Percentiles rank a stretch among this genome's conserved stretches.
These are phyloP conservation scores for Microsporum canis DNA, from an alignment of 2,329 filamentous ascomycete species.

Conservation along the genomic window DNA sequence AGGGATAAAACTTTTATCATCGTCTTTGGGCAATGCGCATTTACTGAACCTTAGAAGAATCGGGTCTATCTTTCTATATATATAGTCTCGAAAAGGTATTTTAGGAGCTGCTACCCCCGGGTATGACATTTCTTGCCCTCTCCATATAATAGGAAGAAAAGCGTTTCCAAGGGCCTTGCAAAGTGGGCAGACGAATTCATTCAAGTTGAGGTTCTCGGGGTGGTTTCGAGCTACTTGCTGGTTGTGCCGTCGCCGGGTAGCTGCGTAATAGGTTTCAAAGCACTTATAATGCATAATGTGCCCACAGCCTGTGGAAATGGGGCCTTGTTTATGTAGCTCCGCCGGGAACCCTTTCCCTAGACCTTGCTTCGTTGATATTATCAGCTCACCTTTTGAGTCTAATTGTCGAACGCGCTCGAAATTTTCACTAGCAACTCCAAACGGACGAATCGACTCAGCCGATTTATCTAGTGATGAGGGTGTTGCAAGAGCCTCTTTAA, in stretches of 20 bases:
- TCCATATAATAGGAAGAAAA: conserved; percentile 93
- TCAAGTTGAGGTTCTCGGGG: conserved; percentile 63
- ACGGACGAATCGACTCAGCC: conserved; percentile 71
- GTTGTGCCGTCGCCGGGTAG: conserved; percentile 69
- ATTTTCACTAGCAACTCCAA: conserved; percentile 84
- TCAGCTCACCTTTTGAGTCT: conserved; percentile 57
- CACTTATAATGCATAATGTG: conserved; percentile 98
- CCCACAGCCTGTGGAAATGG: conserved; percentile 82
- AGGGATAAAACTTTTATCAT: conserved; percentile 24
- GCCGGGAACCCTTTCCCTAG: conserved; percentile 82
- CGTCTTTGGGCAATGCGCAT: conserved; percentile 31
- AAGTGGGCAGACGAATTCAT: conserved; percentile 91
- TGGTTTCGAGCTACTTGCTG: conserved; percentile 93
- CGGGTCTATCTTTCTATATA: conserved; percentile 48
- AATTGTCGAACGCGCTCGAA: conserved; percentile 64
- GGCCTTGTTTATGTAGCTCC: conserved; percentile 54
- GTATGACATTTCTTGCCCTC: conserved; percentile 74
- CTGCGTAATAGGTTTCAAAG: conserved; percentile 82
- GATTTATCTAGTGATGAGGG: conserved; percentile 75
- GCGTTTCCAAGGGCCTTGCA: conserved; percentile 95
- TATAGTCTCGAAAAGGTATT: conserved; percentile 55
- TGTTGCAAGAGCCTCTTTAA: conserved; percentile 68
- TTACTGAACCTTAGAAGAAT: conserved; percentile 40
- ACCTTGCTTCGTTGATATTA: conserved; percentile 64
- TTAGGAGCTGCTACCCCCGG: conserved; percentile 57